A percentile compares a stretch with the other conserved stretches of the same genome.
phyloP scores from a whole-genome alignment of 495 filamentous ascomycete genomes.

The Paragyromitra xinjiangensis region DNA sequence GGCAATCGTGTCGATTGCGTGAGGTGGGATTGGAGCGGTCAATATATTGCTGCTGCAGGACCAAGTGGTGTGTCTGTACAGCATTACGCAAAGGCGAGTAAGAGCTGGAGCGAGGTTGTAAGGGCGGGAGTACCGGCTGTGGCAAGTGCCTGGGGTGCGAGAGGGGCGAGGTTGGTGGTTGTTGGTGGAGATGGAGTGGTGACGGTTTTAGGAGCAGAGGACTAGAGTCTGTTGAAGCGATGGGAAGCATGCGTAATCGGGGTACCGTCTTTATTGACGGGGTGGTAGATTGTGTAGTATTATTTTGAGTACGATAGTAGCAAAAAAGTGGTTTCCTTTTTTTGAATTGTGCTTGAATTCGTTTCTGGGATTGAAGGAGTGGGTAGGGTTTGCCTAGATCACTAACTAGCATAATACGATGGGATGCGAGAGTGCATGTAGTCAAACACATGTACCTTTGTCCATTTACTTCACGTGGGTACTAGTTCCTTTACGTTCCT shows the following conservation, averaged over 20 bases:
- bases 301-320: slow-evolving; percentile 38
- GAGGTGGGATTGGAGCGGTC: slow-evolving; percentile 92
- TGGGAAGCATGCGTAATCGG: background rate
- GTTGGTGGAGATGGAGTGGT: slow-evolving; percentile 78
- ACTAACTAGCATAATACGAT: no score
- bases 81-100: slow-evolving; percentile 81
- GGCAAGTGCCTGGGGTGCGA: slow-evolving; percentile 77
- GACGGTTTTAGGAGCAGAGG: slow-evolving; percentile 67
- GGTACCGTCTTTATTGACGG: slow-evolving; percentile 13
- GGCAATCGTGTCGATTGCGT: slow-evolving; percentile 76
- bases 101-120: slow-evolving; percentile 88
- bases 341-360: background rate
- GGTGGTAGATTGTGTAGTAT: slow-evolving; percentile 48
- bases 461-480: no score
- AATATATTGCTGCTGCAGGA: slow-evolving; percentile 86
- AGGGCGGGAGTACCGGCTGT: slow-evolving; percentile 75
- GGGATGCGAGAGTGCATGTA: no score
- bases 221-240: slow-evolving; percentile 15
- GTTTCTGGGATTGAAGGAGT: no score
- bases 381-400: no score
- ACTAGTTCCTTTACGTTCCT: no score
- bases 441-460: no score
- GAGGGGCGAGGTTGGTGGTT: slow-evolving; percentile 76
- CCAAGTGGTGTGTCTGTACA: slow-evolving; percentile 83
- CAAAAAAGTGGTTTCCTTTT: slow-evolving; percentile 29